Evolutionary conservation across 140 eudicot species (phyloP).

Genomic region (Flaveria floridana): DNA sequence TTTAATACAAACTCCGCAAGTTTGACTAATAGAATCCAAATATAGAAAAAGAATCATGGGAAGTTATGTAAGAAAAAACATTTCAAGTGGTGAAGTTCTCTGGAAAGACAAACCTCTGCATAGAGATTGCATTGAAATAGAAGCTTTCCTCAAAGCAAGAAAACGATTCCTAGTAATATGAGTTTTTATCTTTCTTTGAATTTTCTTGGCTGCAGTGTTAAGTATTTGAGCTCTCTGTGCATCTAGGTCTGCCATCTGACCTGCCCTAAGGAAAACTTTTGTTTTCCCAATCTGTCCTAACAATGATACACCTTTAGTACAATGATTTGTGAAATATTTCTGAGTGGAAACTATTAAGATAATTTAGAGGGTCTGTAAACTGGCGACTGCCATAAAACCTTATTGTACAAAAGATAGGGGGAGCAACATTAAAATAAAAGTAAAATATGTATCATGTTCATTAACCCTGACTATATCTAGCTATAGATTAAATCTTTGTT

Average conservation of each 20-base stretch:
- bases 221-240: conserved; percentile 84
- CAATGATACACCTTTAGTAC: conserved; percentile 26
- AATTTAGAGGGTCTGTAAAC: background rate
- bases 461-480: conserved; percentile 13
- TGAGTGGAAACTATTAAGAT: conserved; percentile 1
- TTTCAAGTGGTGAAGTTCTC: conserved; percentile 14
- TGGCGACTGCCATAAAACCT: conserved; percentile 8
- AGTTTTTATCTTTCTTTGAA: conserved; percentile 82
- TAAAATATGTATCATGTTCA: background rate
- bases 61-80: conserved; percentile 5
- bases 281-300: conserved; percentile 78
- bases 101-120: conserved; percentile 70
- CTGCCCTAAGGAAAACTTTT: conserved; percentile 89
- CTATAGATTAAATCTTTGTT: conserved; percentile 5
- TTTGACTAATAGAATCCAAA: conserved; percentile 3
- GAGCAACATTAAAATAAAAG: background rate
- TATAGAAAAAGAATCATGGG: background rate
- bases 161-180: conserved; percentile 71
- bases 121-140: conserved; percentile 62
- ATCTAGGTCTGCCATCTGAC: conserved; percentile 99
- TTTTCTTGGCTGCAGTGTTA: conserved; percentile 77
- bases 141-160: conserved; percentile 64
- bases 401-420: background rate
- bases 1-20: background rate
- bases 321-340: conserved; percentile 21